phyloP scores from a whole-genome alignment of 805 yeast genomes.

The Candida sithepensis region DNA sequence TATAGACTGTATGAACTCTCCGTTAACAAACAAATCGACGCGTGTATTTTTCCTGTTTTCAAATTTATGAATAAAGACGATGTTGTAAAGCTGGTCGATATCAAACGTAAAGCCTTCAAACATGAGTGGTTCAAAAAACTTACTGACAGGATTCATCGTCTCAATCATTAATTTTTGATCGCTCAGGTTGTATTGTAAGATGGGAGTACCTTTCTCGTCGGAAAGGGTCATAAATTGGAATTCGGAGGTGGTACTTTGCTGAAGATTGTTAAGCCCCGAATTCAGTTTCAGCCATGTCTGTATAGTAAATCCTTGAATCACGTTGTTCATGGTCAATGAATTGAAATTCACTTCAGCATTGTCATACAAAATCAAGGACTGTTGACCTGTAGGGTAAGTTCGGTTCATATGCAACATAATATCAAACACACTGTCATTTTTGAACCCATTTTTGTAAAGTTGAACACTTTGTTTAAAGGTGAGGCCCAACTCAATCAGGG shows the following conservation, averaged over 20 bases:
- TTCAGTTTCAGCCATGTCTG: constrained; percentile 25
- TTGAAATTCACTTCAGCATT: constrained; percentile 11
- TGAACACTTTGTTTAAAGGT: constrained; percentile 7
- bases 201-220: constrained; percentile 1
- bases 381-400: constrained; percentile 5
- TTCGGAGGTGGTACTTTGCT: neutral
- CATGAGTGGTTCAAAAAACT: constrained; percentile 6
- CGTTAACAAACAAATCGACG: constrained; percentile 46
- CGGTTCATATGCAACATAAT: constrained; percentile 6
- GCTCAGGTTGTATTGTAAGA: constrained; percentile 17
- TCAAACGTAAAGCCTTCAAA: constrained; percentile 31
- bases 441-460: constrained; percentile 10
- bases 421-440: neutral
- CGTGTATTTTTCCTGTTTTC: constrained; percentile 26
- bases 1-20: constrained; percentile 38
- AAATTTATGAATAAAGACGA: constrained; percentile 24
- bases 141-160: constrained; percentile 5
- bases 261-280: constrained; percentile 4
- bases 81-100: constrained; percentile 21
- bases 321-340: constrained; percentile 9
- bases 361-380: constrained; percentile 9
- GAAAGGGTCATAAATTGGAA: constrained; percentile 5
- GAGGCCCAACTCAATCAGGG: constrained; percentile 19
- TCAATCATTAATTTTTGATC: constrained; percentile 14
- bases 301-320: constrained; percentile 19